These are phyloP conservation scores for Colletotrichum sp. DNA, from an alignment of 2,329 filamentous ascomycete species.

Conservation along the genomic window DNA sequence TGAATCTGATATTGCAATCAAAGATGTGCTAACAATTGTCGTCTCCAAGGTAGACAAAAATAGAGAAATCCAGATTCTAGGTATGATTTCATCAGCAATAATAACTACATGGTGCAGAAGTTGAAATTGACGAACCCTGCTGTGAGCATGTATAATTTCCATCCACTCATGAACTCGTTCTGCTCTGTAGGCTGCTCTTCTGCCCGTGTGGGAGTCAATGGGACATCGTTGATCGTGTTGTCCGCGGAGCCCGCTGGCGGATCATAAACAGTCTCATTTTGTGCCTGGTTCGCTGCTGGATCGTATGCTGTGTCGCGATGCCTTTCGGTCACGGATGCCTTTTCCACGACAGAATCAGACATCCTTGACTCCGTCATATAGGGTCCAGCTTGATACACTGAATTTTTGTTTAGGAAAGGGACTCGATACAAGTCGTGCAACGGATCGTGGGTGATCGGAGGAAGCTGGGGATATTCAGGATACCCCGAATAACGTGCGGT, in stretches of 20 bases:
- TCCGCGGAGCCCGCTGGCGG: not conserved
- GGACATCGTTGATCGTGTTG: not conserved
- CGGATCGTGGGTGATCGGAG: not conserved
- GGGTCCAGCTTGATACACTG: not conserved
- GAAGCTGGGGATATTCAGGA: not conserved
- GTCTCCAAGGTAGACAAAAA: constrained; percentile 52
- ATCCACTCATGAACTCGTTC: not conserved
- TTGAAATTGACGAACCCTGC: not conserved
- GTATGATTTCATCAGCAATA: not conserved
- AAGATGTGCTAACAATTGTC: constrained; percentile 53
- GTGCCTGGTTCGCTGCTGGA: not conserved
- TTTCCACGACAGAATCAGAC: not conserved
- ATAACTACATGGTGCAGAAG: not conserved
- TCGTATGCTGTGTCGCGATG: not conserved
- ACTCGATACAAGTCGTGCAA: not conserved
- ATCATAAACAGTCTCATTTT: not conserved
- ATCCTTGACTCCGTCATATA: not conserved
- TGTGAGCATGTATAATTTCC: not conserved
- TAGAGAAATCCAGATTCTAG: constrained; percentile 23
- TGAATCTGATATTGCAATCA: constrained; percentile 48
- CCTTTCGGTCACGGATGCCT: not conserved
- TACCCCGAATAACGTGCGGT: not conserved
- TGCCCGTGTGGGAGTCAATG: not conserved
- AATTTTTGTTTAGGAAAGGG: not conserved
- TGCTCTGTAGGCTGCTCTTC: not conserved